Evolutionary conservation across 2,329 filamentous ascomycete genomes (phyloP).

Genomic region (Pseudogymnoascus sp.): DNA sequence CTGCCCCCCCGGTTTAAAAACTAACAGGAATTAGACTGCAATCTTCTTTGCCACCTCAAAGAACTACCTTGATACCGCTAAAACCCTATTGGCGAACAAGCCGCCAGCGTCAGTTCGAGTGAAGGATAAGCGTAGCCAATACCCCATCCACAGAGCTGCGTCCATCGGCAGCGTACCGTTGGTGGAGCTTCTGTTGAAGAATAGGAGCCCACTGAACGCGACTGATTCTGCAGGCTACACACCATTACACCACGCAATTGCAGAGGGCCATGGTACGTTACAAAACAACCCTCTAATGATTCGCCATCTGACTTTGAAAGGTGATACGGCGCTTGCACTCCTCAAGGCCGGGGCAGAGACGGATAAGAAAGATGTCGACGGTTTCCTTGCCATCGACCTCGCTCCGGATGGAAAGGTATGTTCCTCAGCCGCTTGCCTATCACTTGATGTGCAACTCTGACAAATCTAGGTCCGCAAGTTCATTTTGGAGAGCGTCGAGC

Average conservation of each 20-base stretch:
- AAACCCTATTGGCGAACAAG: constrained; percentile 64
- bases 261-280: constrained; percentile 58
- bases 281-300: background rate
- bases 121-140: constrained; percentile 79
- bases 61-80: constrained; percentile 72
- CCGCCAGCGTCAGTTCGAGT: constrained; percentile 65
- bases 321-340: constrained; percentile 74
- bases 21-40: constrained; percentile 51
- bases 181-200: constrained; percentile 67
- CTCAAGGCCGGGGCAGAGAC: constrained; percentile 78
- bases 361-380: constrained; percentile 66
- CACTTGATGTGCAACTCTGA: background rate
- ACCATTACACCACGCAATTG: constrained; percentile 78
- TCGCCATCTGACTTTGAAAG: constrained; percentile 27
- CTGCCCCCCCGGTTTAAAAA: background rate
- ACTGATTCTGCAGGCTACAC: constrained; percentile 78
- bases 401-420: constrained; percentile 77
- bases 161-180: constrained; percentile 86
- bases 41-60: constrained; percentile 92
- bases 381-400: constrained; percentile 65
- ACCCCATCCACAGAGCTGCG: constrained; percentile 84
- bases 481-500: constrained; percentile 68
- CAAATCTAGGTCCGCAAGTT: constrained; percentile 44
- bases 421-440: constrained; percentile 11
- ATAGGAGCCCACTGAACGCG: constrained; percentile 73